Evolutionary conservation across 352 stramenopile species (phyloP).

Genomic region (Phytophthora aleatoria): DNA sequence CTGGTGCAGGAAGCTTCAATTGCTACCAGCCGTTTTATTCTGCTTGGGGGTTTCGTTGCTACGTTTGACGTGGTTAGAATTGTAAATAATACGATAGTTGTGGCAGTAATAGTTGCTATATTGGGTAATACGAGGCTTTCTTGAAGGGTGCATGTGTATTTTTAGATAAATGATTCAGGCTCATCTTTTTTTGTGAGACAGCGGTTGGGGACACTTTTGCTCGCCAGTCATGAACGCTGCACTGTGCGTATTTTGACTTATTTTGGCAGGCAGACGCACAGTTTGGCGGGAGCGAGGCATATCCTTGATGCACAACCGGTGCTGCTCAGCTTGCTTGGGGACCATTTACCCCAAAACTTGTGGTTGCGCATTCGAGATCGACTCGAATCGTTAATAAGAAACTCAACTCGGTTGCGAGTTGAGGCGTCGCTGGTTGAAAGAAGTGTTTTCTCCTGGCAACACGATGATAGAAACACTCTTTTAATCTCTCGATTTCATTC

Average conservation of each 20-base stretch:
- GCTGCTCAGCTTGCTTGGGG: conserved; percentile 10
- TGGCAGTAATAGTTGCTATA: background rate
- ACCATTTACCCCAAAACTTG: conserved; percentile 18
- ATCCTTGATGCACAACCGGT: conserved; percentile 14
- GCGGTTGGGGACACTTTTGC: conserved; percentile 22
- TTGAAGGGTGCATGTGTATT: background rate
- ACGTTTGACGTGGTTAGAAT: conserved; percentile 7
- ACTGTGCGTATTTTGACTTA: conserved; percentile 26
- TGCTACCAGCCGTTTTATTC: conserved; percentile 20
- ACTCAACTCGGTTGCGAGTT: background rate
- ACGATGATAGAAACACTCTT: no score
- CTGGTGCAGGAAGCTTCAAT: conserved; percentile 11
- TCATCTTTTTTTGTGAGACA: conserved; percentile 17
- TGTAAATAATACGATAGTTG: background rate
- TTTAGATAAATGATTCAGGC: background rate
- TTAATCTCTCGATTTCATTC: background rate
- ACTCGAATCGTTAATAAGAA: background rate
- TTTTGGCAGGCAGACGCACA: conserved; percentile 15
- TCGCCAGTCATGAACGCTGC: conserved; percentile 5
- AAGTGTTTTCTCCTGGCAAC: no score
- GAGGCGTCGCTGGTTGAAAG: no score
- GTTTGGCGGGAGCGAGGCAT: conserved; percentile 27
- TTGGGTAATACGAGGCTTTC: background rate
- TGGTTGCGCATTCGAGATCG: conserved; percentile 13
- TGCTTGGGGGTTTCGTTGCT: conserved; percentile 12